Evolutionary conservation across 345 rosid species (phyloP), one percentile per base, ranked within the genome.

Genomic region (Arabis alpina): DNA sequence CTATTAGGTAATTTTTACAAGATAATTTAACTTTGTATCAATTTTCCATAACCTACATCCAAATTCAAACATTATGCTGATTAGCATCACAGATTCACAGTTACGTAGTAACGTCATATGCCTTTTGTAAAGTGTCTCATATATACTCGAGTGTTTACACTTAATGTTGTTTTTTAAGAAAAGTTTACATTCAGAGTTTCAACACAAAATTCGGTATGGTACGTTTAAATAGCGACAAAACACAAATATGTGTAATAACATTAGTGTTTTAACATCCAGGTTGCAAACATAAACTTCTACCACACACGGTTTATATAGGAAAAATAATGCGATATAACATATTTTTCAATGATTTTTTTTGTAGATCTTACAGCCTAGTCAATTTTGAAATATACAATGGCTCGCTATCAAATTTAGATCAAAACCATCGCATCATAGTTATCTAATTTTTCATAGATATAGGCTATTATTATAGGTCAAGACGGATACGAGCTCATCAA

Each of bases 91-190:
- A 19, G 23, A 19, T 19, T 19, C 23, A 19, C 23, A 19, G 23
- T 19, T 19, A 19, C 23, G 23, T 19, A 19, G 23, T 27, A 28
- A 28, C 4, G 32, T 28, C 32, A 28, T 28, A 28, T 28, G 32
- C 5, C 32, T 28, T 57, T 57, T 39, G 47, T 16, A 40, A 37
- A 56, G 61, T 16, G 43, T 56, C 61, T 56, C 44, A 57, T 58
- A 11, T 28, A 28, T 28, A 28, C 45, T 10, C 32, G 32, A 40
- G 3, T 23, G 32, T 58, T 39, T 57, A 6, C 47, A 39, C 4
- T 27, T 27, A 27, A 3, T 1, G 30, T 27, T 27, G 4, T 27
- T 28, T 28, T 28, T 28, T 3, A 28, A 28, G 32, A 28, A 3
- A 28, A 28, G 32, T 28, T 28, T 28, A 28, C 5, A 5, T 58